A percentile compares a stretch with the other conserved stretches of the same genome.
These are phyloP conservation scores for Rosa persica DNA, from an alignment of 306 rosid genomes.

Conservation along the genomic window DNA sequence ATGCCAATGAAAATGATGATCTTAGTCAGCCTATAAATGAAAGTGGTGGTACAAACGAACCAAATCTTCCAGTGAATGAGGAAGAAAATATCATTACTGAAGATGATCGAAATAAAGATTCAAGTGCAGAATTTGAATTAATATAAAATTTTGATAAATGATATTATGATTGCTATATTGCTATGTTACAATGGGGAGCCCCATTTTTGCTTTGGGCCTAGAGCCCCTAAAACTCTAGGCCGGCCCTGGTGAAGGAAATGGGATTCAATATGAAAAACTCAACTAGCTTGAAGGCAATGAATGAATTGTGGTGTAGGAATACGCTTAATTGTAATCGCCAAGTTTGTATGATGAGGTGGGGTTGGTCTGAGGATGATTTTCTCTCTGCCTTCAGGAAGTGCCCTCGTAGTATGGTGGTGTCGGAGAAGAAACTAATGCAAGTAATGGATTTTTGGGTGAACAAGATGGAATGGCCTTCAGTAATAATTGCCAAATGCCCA, in stretches of 20 bases:
- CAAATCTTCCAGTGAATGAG: too few relatives aligned
- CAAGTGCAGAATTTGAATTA: too few relatives aligned
- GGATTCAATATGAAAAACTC: constrained; percentile 31
- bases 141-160: too few relatives aligned
- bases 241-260: constrained; percentile 37
- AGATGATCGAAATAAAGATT: too few relatives aligned
- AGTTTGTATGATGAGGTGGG: constrained; percentile 44
- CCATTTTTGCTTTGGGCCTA: too few relatives aligned
- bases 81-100: too few relatives aligned
- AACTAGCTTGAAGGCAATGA: constrained; percentile 25
- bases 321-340: constrained; percentile 34
- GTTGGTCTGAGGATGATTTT: constrained; percentile 42
- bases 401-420: constrained; percentile 33
- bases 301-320: background rate
- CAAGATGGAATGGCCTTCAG: constrained; percentile 27
- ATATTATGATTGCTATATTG: too few relatives aligned
- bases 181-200: too few relatives aligned
- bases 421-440: constrained; percentile 31
- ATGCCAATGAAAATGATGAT: too few relatives aligned
- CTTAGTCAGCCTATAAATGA: too few relatives aligned
- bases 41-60: too few relatives aligned
- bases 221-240: too few relatives aligned
- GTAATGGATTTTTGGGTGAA: constrained; percentile 40
- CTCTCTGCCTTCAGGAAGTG: constrained; percentile 33
- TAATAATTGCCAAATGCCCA: constrained; percentile 18